A percentile compares a stretch with the other conserved stretches of the same genome.
phyloP scores from a whole-genome alignment of 129 eudicot species.

The Saposhnikovia divaricata region DNA sequence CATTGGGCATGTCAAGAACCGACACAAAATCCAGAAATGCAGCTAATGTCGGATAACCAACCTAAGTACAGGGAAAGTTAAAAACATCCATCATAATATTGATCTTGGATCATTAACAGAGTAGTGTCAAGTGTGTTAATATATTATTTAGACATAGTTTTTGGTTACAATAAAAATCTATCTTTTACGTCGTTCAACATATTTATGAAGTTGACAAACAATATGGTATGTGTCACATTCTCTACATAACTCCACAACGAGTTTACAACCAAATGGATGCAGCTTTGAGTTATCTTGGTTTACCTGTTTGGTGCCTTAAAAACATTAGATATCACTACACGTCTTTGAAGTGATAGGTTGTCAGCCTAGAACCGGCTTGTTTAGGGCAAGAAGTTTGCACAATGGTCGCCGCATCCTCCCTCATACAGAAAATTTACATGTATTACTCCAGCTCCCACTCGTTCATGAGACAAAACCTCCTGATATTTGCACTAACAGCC shows the following conservation, averaged over 20 bases:
- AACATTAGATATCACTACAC: background rate
- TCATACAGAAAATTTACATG: background rate
- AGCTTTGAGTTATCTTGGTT: background rate
- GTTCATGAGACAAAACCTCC: background rate
- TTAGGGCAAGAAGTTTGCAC: background rate
- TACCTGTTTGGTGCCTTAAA: background rate
- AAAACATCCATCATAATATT: background rate
- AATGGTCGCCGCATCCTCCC: background rate
- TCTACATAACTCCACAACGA: background rate
- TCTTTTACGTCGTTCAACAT: background rate
- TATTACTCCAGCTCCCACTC: background rate
- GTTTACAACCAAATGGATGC: background rate
- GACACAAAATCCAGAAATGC: constrained; percentile 65
- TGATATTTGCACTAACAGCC: background rate
- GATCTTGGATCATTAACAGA: background rate
- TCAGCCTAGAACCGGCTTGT: background rate
- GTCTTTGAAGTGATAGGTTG: background rate
- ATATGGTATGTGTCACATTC: background rate
- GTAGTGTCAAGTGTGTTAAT: background rate
- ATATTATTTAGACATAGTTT: background rate
- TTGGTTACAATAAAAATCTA: background rate
- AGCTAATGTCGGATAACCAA: constrained; percentile 61
- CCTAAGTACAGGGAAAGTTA: constrained; percentile 28
- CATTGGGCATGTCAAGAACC: constrained; percentile 52
- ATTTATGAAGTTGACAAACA: background rate